Percentiles rank a stretch among this genome's conserved stretches.
Conservation (phyloP, 208 protist genomes). For the Leishmania major region DNA sequence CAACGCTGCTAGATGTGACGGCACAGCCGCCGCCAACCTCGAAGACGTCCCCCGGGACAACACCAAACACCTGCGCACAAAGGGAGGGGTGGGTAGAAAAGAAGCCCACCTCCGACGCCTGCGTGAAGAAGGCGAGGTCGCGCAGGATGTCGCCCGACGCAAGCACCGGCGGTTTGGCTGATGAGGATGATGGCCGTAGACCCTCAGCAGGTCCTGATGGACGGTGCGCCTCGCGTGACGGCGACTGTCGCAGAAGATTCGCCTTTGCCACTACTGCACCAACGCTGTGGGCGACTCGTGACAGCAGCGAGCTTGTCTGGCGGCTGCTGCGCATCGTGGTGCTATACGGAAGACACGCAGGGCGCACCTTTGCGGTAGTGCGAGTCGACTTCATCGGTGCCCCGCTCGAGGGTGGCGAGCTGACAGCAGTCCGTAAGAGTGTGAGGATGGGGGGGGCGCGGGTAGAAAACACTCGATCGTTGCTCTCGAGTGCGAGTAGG, state of each 20-base stretch:
- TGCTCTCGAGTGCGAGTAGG: not conserved
- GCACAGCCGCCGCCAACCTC: conserved; percentile 35
- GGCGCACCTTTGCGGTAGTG: conserved; percentile 3
- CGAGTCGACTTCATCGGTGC: conserved; percentile 2
- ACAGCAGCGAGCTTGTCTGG: conserved; percentile 7
- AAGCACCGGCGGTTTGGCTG: conserved; percentile 9
- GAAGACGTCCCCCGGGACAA: conserved; percentile 61
- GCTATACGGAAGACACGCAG: conserved; percentile 18
- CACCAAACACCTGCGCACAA: conserved; percentile 64
- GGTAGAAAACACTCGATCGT: not conserved
- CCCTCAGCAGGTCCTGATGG: not conserved
- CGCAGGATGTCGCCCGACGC: conserved; percentile 62
- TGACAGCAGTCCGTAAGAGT: not conserved
- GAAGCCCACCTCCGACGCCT: conserved; percentile 50
- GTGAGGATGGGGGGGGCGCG: not conserved
- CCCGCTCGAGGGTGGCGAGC: not conserved
- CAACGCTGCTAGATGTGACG: not conserved
- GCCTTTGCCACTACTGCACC: conserved; percentile 1
- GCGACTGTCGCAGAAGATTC: too few relatives aligned
- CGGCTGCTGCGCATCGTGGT: not conserved
- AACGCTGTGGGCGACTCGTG: conserved; percentile 11
- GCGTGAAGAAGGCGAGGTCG: conserved; percentile 67
- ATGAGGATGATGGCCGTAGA: not conserved
- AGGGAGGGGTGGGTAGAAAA: conserved; percentile 70
- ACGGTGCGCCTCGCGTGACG: not conserved